These are phyloP conservation scores for Nicotiana noctiflora DNA, from an alignment of 257 asterid genomes.

Conservation along the genomic window DNA sequence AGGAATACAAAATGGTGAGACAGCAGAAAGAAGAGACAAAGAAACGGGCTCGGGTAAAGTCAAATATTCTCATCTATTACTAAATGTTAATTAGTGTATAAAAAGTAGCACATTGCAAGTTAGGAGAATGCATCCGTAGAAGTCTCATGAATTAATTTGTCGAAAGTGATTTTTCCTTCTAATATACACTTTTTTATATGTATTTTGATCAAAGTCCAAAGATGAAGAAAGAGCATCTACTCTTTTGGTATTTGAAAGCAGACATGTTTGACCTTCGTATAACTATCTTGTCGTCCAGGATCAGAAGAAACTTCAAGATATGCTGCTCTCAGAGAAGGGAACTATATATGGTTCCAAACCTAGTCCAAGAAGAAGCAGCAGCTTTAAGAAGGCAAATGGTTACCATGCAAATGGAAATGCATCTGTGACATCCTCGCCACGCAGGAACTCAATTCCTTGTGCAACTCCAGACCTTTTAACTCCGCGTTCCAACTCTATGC, in stretches of 20 bases:
- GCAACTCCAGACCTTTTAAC: slow-evolving; percentile 66
- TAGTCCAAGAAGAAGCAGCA: slow-evolving; percentile 70
- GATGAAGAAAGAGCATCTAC: not conserved
- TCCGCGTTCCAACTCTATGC: slow-evolving; percentile 72
- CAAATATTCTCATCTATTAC: not conserved
- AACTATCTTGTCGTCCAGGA: slow-evolving; percentile 33
- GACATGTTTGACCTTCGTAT: not conserved
- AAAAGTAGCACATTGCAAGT: not conserved
- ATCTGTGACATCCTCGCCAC: slow-evolving; percentile 79
- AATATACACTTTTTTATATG: not conserved
- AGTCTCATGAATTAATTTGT: not conserved
- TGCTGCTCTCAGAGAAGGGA: slow-evolving; percentile 81
- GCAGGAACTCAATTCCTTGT: slow-evolving; percentile 57
- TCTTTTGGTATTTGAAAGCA: not conserved
- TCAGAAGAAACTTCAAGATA: slow-evolving; percentile 79
- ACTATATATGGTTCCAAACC: slow-evolving; percentile 75
- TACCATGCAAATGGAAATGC: slow-evolving; percentile 50
- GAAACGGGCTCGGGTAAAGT: slow-evolving; percentile 68
- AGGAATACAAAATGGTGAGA: slow-evolving; percentile 75
- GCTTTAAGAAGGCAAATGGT: slow-evolving; percentile 53
- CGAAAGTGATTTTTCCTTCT: not conserved
- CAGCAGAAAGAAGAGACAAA: slow-evolving; percentile 74
- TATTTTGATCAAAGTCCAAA: not conserved
- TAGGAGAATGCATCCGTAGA: not conserved
- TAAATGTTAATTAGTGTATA: not conserved